Evolutionary conservation across 441 rosid genomes (phyloP).

Genomic region (Aquilaria agallochum): DNA sequence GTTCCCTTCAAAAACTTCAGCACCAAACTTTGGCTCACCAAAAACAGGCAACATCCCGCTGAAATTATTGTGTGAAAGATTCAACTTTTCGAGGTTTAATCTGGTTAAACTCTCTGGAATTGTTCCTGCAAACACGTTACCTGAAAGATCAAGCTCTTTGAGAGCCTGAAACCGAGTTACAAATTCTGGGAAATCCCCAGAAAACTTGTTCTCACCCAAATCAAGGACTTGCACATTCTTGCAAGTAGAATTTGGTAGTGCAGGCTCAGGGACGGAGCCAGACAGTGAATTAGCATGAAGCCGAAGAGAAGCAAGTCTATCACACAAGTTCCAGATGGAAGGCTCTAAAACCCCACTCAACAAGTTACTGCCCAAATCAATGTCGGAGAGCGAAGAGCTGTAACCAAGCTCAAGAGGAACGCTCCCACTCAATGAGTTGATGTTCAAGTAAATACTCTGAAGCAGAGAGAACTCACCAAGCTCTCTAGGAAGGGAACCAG

Average conservation of each 20-base stretch:
- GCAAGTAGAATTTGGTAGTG: conserved; percentile 79
- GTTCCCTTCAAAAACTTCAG: conserved; percentile 75
- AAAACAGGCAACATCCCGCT: conserved; percentile 75
- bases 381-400: conserved; percentile 68
- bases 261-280: conserved; percentile 77
- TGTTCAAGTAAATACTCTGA: conserved; percentile 66
- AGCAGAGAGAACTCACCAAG: conserved; percentile 88
- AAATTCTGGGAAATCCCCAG: conserved; percentile 82
- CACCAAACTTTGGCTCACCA: conserved; percentile 57
- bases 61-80: conserved; percentile 88
- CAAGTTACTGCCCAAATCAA: conserved; percentile 72
- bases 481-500: conserved; percentile 91
- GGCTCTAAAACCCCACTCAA: conserved; percentile 66
- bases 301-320: conserved; percentile 54
- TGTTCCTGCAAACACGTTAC: conserved; percentile 60
- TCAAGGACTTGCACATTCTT: conserved; percentile 62
- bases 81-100: conserved; percentile 60
- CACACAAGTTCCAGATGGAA: conserved; percentile 92
- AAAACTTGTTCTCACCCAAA: conserved; percentile 71
- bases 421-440: conserved; percentile 72
- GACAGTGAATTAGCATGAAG: conserved; percentile 62
- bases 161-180: conserved; percentile 53
- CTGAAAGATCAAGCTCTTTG: conserved; percentile 80
- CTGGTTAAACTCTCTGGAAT: conserved; percentile 57
- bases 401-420: conserved; percentile 95